Evolutionary conservation across 2,329 filamentous ascomycete species (phyloP).

Genomic region (Penicillium glabrum): DNA sequence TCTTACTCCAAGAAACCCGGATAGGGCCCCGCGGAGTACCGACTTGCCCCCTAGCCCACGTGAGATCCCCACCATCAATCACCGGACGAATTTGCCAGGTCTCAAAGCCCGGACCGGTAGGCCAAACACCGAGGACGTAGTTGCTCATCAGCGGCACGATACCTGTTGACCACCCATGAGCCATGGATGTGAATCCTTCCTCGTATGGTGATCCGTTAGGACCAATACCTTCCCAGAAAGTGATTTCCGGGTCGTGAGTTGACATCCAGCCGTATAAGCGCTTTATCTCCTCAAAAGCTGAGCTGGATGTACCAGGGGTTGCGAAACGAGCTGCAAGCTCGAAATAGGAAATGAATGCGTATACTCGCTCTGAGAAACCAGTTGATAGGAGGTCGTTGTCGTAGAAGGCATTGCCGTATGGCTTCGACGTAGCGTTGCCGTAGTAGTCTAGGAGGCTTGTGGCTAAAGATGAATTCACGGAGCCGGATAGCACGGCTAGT

Average conservation of each 20-base stretch:
- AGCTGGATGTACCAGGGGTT: constrained; percentile 28
- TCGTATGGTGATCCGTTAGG: constrained; percentile 46
- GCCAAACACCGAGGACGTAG: constrained; percentile 50
- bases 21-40: constrained; percentile 45
- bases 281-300: constrained; percentile 48
- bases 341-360: constrained; percentile 56
- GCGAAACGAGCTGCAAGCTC: constrained; percentile 53
- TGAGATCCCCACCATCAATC: constrained; percentile 24
- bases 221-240: constrained; percentile 56
- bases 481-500: constrained; percentile 24
- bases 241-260: constrained; percentile 46
- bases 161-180: constrained; percentile 55
- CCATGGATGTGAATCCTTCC: constrained; percentile 49
- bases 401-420: constrained; percentile 55
- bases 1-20: constrained; percentile 39
- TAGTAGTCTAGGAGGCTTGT: constrained; percentile 40
- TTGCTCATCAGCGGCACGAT: constrained; percentile 49
- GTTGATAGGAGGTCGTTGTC: constrained; percentile 43
- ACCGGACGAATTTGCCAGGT: constrained; percentile 44
- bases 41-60: constrained; percentile 48
- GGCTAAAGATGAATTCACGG: constrained; percentile 28
- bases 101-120: constrained; percentile 46
- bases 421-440: constrained; percentile 31
- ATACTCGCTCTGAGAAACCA: constrained; percentile 49
- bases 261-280: constrained; percentile 55